Conservation (phyloP, 352 stramenopile genomes). For the Globisporangium nunn region DNA sequence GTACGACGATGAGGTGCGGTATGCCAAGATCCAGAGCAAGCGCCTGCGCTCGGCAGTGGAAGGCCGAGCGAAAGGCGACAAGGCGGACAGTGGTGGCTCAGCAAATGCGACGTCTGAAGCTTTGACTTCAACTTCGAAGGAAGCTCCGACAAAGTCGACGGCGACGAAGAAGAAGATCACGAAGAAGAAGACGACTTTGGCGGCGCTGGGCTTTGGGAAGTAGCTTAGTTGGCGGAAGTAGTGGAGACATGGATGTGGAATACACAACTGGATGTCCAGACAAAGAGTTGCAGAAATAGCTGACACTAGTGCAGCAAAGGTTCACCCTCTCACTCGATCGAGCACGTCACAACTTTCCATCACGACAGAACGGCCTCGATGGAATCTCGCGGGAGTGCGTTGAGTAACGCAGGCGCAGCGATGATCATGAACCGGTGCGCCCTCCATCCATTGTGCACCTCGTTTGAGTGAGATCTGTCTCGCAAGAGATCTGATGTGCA, state of each 20-base stretch:
- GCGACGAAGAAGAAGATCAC: constrained; percentile 7
- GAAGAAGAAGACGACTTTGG: constrained; percentile 14
- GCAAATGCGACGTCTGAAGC: neutral
- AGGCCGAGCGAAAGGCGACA: constrained; percentile 12
- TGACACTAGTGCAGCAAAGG: neutral
- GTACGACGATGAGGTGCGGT: constrained; percentile 95
- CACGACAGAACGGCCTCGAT: constrained; percentile 8
- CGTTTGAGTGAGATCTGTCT: too few species aligned
- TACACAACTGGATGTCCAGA: too few species aligned
- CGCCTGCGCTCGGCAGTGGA: constrained; percentile 79
- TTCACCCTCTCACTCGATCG: too few species aligned
- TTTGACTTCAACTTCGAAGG: neutral
- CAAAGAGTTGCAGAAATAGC: neutral
- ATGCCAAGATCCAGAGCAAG: constrained; percentile 90
- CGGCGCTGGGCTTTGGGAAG: constrained; percentile 4
- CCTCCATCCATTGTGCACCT: neutral
- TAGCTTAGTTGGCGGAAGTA: neutral
- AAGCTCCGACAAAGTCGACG: neutral
- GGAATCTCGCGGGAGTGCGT: constrained; percentile 41
- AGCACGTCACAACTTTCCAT: neutral
- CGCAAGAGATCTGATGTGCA: too few species aligned
- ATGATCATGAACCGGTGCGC: constrained; percentile 68
- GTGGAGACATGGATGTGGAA: too few species aligned
- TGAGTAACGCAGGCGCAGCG: constrained; percentile 51
- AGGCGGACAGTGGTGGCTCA: neutral